A percentile compares a stretch with the other conserved stretches of the same genome.
Evolutionary conservation across 2,329 filamentous ascomycete genomes (phyloP).

Genomic region (Pestalotiopsis sp.): DNA sequence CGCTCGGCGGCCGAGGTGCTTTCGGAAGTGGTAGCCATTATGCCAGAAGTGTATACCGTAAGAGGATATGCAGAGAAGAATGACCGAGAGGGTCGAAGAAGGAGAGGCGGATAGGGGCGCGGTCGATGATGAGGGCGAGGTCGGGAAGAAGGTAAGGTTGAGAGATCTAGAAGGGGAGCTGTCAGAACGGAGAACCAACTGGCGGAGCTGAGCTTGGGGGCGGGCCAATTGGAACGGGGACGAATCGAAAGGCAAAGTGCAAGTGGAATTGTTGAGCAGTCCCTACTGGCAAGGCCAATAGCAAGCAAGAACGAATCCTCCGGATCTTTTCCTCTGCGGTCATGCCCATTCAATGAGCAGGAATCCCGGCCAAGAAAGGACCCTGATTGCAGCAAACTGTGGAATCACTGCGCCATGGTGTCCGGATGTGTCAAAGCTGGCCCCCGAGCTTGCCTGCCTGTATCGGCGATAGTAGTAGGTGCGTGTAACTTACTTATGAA

Average conservation of each 20-base stretch:
- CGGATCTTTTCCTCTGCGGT: neutral
- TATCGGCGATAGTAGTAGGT: neutral
- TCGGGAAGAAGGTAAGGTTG: neutral
- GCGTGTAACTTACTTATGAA: neutral
- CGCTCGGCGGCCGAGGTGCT: slow-evolving; percentile 56
- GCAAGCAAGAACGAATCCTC: neutral
- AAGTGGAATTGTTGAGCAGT: neutral
- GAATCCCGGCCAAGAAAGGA: neutral
- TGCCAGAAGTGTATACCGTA: slow-evolving; percentile 16
- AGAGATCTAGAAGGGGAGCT: neutral
- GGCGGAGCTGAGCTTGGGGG: neutral
- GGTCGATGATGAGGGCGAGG: neutral
- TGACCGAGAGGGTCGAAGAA: slow-evolving; percentile 13
- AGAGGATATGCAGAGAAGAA: slow-evolving; percentile 11
- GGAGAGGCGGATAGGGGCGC: neutral
- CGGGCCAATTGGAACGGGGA: neutral
- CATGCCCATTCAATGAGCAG: neutral
- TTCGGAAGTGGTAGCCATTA: slow-evolving; percentile 43
- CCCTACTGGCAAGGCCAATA: neutral
- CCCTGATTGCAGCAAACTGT: neutral
- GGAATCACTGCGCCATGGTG: neutral
- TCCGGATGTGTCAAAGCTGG: neutral
- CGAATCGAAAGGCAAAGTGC: neutral
- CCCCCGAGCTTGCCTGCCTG: neutral
- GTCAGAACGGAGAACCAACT: neutral